Evolutionary conservation across 2,329 filamentous ascomycete genomes (phyloP), one percentile per base, ranked within the genome.

Genomic region (Colletotrichum liaoningense): DNA sequence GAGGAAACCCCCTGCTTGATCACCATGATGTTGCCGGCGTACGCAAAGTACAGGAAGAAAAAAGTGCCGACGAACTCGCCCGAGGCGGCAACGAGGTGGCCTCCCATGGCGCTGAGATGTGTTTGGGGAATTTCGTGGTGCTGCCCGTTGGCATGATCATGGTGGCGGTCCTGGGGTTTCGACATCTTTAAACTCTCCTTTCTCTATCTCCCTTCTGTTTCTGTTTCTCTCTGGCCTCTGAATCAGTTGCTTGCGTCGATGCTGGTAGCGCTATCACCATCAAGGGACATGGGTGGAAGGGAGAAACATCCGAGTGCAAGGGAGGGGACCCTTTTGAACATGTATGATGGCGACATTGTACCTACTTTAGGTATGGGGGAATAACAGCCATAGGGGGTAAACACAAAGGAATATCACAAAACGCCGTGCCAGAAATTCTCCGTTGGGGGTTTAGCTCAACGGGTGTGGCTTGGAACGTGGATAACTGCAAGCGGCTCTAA

Each of bases 51-150:
- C 4, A 86, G 80, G 75, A 86, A 86, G 67, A 84, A 75, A 57
- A 85, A 85, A 0, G 84, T 85, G 38, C 84, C 84, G 49, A 84
- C 79, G 65, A 86, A 84, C 75, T 86, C 84, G 67, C 83, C 82
- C 7, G 81, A 76, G n/a, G 79, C 80, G 38, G 83, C 83, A 12
- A 85, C 79, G 30, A 83, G 64, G 26, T 83, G 64, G 26, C 69
- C 52, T 5, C 49, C 52, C 24, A 64, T 9, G 6, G 28, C 12
- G 24, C 8, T 65, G 33, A 65, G 63, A 24, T 65, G 63, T 7
- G 63, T 28, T 22, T 42, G 56, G 5, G 3, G 63, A 3, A 56
- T 14, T 5, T 42, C 22, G 30, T 54, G 60, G 60, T 63, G 62
- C 3, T 56, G 33, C 52, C 52, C 63, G 6, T 42, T 4, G 22